These are phyloP conservation scores for Chamaenerion angustifolium DNA, from an alignment of 345 rosid genomes.

Conservation along the genomic window DNA sequence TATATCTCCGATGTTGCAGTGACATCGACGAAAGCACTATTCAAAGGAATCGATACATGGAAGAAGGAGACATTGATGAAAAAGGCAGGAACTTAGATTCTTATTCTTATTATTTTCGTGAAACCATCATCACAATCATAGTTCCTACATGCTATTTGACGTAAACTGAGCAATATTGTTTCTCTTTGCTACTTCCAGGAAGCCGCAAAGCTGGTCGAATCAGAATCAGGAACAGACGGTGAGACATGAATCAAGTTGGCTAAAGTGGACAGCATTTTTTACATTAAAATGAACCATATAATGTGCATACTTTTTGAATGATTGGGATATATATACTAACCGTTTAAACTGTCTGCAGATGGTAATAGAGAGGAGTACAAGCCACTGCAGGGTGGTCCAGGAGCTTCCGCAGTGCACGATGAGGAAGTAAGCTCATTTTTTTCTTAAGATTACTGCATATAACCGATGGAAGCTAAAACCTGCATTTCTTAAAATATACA, in stretches of 20 bases:
- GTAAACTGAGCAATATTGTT: background rate
- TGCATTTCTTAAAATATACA: slow-evolving; percentile 9
- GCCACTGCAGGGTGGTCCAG: slow-evolving; percentile 40
- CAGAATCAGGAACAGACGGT: slow-evolving; percentile 29
- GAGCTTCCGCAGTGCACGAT: slow-evolving; percentile 6
- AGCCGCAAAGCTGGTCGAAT: slow-evolving; percentile 31
- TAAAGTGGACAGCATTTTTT: background rate
- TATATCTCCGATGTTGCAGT: slow-evolving; percentile 18
- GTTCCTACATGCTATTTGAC: too few species aligned
- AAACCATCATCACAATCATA: too few species aligned
- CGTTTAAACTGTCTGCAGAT: slow-evolving; percentile 14
- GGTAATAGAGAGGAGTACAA: slow-evolving; percentile 31
- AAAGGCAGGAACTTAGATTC: slow-evolving; percentile 13
- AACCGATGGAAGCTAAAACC: background rate
- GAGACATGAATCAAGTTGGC: too few species aligned
- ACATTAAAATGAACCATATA: background rate
- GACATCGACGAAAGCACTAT: slow-evolving; percentile 55
- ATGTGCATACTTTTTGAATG: too few species aligned
- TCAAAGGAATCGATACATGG: slow-evolving; percentile 63
- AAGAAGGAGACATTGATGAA: slow-evolving; percentile 50
- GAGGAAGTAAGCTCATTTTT: slow-evolving; percentile 24
- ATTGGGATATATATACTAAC: slow-evolving; percentile 3
- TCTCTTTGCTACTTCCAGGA: slow-evolving; percentile 20
- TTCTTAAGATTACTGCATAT: background rate
- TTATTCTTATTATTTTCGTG: too few species aligned